These are phyloP conservation scores for Colletotrichum trifolii DNA, from an alignment of 2,329 filamentous ascomycete species.

Conservation along the genomic window DNA sequence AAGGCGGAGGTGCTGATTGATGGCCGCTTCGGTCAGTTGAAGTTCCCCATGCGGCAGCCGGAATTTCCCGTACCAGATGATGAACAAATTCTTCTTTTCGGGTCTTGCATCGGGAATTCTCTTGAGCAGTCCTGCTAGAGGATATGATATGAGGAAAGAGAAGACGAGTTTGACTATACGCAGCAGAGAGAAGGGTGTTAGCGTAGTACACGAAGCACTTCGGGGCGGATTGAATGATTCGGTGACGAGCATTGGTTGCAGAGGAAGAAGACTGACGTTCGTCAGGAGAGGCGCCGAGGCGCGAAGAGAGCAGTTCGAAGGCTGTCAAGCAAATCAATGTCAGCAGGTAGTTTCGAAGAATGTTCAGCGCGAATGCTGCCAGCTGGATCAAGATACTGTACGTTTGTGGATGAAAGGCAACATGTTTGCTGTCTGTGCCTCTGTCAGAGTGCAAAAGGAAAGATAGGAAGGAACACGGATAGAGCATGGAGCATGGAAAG, in stretches of 20 bases:
- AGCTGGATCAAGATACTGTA: constrained; percentile 25
- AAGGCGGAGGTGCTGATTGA: constrained; percentile 78
- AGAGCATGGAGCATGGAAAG: too few species aligned
- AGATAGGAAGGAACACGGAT: background rate
- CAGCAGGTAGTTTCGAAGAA: constrained; percentile 1
- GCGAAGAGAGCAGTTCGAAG: constrained; percentile 54
- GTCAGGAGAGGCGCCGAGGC: constrained; percentile 57
- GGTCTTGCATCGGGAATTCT: constrained; percentile 88
- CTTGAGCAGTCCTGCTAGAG: constrained; percentile 88
- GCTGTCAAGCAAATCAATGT: constrained; percentile 45
- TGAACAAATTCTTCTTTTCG: constrained; percentile 88
- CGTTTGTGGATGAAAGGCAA: constrained; percentile 44
- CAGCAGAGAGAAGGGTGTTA: too few species aligned
- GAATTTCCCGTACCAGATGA: constrained; percentile 69
- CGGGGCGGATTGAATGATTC: too few species aligned
- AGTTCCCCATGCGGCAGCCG: background rate
- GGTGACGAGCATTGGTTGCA: constrained; percentile 43
- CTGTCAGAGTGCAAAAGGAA: too few species aligned
- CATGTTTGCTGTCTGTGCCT: constrained; percentile 37
- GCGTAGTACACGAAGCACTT: too few species aligned
- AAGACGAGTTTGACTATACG: constrained; percentile 89
- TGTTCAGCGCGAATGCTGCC: background rate
- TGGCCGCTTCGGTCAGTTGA: constrained; percentile 1
- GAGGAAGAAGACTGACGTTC: constrained; percentile 53
- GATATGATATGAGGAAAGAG: constrained; percentile 92